Conservation (phyloP, 2,329 filamentous ascomycete species). For the Talaromyces sp. region DNA sequence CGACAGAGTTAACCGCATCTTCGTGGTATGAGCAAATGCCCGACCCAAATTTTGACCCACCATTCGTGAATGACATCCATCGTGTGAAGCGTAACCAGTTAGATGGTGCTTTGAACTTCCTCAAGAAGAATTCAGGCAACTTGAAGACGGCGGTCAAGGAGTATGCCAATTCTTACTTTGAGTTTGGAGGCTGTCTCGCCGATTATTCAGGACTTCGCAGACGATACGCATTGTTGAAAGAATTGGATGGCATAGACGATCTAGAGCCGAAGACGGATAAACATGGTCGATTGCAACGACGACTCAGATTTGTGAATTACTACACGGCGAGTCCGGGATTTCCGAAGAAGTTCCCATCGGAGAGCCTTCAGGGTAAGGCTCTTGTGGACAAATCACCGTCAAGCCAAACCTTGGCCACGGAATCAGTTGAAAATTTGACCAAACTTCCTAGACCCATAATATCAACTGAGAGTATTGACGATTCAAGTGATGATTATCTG, state of each 20-base stretch:
- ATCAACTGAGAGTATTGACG: not conserved
- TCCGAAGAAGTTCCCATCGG: slow-evolving; percentile 12
- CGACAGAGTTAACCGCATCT: slow-evolving; percentile 8
- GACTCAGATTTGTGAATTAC: slow-evolving; percentile 82
- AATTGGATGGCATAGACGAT: slow-evolving; percentile 69
- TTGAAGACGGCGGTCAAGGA: slow-evolving; percentile 68
- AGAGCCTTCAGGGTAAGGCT: not conserved
- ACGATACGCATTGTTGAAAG: slow-evolving; percentile 68
- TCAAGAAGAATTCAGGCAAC: slow-evolving; percentile 76
- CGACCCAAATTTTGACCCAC: slow-evolving; percentile 69
- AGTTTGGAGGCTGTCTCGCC: slow-evolving; percentile 78
- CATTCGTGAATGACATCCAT: slow-evolving; percentile 71
- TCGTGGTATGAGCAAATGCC: slow-evolving; percentile 24
- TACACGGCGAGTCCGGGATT: slow-evolving; percentile 79
- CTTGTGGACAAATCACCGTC: not conserved
- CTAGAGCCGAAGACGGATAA: slow-evolving; percentile 36
- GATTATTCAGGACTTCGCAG: slow-evolving; percentile 69
- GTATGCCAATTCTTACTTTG: slow-evolving; percentile 75
- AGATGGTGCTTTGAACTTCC: slow-evolving; percentile 68
- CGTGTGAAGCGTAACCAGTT: slow-evolving; percentile 66
- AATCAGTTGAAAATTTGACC: not conserved
- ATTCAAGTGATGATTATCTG: slow-evolving; percentile 3
- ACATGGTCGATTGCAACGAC: slow-evolving; percentile 30
- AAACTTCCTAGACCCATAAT: slow-evolving; percentile 11
- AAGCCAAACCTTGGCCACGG: not conserved